phyloP scores from a whole-genome alignment of 805 yeast species.

The Lachancea sp. region DNA sequence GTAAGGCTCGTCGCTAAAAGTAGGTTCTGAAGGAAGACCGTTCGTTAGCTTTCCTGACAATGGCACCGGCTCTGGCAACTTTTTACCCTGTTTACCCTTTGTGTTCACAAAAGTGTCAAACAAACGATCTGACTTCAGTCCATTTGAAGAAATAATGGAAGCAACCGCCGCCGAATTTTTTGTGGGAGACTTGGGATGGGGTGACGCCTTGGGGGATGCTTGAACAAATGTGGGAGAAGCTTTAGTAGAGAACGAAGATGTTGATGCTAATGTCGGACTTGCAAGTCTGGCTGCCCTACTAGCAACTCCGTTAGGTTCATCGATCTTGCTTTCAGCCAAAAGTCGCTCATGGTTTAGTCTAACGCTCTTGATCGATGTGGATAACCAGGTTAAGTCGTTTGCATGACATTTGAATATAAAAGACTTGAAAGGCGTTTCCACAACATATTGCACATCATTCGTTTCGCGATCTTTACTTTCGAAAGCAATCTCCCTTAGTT shows the following conservation, averaged over 20 bases:
- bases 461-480: slow-evolving; percentile 23
- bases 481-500: slow-evolving; percentile 52
- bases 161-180: not conserved
- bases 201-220: slow-evolving; percentile 5
- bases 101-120: slow-evolving; percentile 32
- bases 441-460: slow-evolving; percentile 41
- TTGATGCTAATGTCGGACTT: slow-evolving; percentile 10
- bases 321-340: slow-evolving; percentile 22
- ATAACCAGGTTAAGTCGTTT: slow-evolving; percentile 52
- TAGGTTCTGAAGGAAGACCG: slow-evolving; percentile 28
- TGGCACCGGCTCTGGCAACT: slow-evolving; percentile 23
- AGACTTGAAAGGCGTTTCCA: slow-evolving; percentile 48
- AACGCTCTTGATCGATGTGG: slow-evolving; percentile 44
- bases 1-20: not conserved
- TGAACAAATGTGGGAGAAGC: slow-evolving; percentile 6
- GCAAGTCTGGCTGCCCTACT: slow-evolving; percentile 20
- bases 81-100: slow-evolving; percentile 16
- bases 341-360: slow-evolving; percentile 43
- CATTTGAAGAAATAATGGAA: slow-evolving; percentile 2
- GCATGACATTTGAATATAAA: slow-evolving; percentile 52
- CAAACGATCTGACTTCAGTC: slow-evolving; percentile 26
- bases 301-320: slow-evolving; percentile 12
- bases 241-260: slow-evolving; percentile 3
- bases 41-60: slow-evolving; percentile 28
- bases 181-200: slow-evolving; percentile 7